A percentile compares a stretch with the other conserved stretches of the same genome.
phyloP scores from a whole-genome alignment of 108 stramenopile genomes.

The Bacterosira constricta region DNA sequence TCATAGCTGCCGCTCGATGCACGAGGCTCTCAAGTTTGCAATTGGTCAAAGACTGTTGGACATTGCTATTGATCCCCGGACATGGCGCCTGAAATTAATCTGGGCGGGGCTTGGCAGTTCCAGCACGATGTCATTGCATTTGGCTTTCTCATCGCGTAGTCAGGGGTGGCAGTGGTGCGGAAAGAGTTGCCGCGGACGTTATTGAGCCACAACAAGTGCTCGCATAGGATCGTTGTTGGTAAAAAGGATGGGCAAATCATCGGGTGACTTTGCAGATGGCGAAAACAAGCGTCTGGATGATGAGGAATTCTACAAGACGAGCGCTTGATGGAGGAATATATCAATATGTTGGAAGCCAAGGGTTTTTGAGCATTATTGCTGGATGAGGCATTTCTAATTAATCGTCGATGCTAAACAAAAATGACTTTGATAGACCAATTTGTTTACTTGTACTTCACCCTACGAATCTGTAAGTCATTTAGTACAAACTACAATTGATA shows the following conservation, averaged over 20 bases:
- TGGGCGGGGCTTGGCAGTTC: conserved; percentile 48
- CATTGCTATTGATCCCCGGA: conserved; percentile 70
- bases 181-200: background rate
- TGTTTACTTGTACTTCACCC: too few species aligned
- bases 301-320: conserved; percentile 62
- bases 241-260: background rate
- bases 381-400: conserved; percentile 73
- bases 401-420: conserved; percentile 56
- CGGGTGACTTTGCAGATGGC: background rate
- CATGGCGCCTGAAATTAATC: conserved; percentile 62
- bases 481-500: too few species aligned
- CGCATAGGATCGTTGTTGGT: conserved; percentile 17
- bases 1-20: conserved; percentile 24
- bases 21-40: conserved; percentile 39
- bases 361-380: conserved; percentile 53
- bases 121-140: conserved; percentile 36
- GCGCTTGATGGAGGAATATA: conserved; percentile 64
- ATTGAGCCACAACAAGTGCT: conserved; percentile 17
- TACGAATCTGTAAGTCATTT: too few species aligned
- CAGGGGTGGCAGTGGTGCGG: conserved; percentile 43
- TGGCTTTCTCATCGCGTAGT: conserved; percentile 8
- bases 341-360: conserved; percentile 73
- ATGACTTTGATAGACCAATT: too few species aligned
- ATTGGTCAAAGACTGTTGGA: conserved; percentile 70
- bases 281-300: conserved; percentile 36